These are phyloP conservation scores for Bifiguratus adelaidae DNA, from an alignment of 192 early-diverging fungal species.

Conservation along the genomic window DNA sequence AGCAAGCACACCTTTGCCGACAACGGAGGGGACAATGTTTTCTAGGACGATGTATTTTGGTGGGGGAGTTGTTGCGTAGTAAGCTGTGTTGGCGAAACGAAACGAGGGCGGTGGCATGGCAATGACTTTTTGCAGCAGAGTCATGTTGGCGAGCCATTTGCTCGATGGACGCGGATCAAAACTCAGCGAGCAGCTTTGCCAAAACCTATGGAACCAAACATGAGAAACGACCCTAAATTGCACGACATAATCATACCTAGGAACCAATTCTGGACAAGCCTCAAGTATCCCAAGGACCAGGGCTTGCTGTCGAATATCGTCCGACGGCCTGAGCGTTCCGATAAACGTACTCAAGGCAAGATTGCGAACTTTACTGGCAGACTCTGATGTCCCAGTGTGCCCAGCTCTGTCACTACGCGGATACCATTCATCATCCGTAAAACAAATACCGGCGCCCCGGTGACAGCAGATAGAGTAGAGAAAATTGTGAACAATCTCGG, in stretches of 20 bases:
- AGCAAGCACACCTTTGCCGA: slow-evolving; percentile 35
- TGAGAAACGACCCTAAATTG: neutral
- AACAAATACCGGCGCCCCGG: slow-evolving; percentile 66
- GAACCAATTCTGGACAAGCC: slow-evolving; percentile 65
- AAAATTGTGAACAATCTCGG: slow-evolving; percentile 57
- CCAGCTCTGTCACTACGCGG: slow-evolving; percentile 27
- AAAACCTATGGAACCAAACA: slow-evolving; percentile 38
- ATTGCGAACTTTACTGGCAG: slow-evolving; percentile 35
- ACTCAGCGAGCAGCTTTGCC: slow-evolving; percentile 43
- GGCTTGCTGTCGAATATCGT: slow-evolving; percentile 53
- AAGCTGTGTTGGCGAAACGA: slow-evolving; percentile 22
- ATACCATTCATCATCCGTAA: slow-evolving; percentile 69
- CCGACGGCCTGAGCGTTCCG: slow-evolving; percentile 42
- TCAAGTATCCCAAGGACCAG: slow-evolving; percentile 50
- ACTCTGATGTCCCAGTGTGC: slow-evolving; percentile 3
- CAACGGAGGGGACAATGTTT: slow-evolving; percentile 53
- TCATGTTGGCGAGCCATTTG: slow-evolving; percentile 71
- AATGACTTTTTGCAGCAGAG: slow-evolving; percentile 59
- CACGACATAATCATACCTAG: slow-evolving; percentile 35
- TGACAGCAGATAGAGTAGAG: slow-evolving; percentile 60
- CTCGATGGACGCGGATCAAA: slow-evolving; percentile 63
- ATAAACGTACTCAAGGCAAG: slow-evolving; percentile 43
- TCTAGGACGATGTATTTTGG: slow-evolving; percentile 41
- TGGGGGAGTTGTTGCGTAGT: slow-evolving; percentile 41
- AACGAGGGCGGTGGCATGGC: slow-evolving; percentile 51